Percentiles rank a stretch among this genome's conserved stretches.
Conservation (phyloP, 1,284 basidiomycete genomes). For the Kwoniella shivajii region DNA sequence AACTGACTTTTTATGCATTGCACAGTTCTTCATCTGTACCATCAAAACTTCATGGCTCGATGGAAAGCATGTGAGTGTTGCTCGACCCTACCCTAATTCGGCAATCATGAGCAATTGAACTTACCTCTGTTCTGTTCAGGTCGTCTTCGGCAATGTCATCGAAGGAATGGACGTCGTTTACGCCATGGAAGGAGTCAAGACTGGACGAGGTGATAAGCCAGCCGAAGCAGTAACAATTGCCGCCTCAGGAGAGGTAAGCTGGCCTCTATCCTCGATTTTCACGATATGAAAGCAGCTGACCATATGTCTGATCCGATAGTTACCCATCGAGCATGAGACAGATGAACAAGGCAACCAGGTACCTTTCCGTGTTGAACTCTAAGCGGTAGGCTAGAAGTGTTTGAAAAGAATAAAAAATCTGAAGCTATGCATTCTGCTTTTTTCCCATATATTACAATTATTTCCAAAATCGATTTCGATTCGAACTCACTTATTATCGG, state of each 20-base stretch:
- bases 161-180: constrained; percentile 85
- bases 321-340: constrained; percentile 63
- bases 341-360: constrained; percentile 79
- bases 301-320: constrained; percentile 55
- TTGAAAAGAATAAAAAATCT: constrained; percentile 14
- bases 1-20: background rate
- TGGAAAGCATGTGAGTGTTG: constrained; percentile 50
- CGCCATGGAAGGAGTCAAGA: constrained; percentile 71
- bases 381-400: constrained; percentile 42
- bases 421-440: constrained; percentile 34
- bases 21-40: constrained; percentile 70
- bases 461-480: background rate
- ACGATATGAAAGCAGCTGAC: background rate
- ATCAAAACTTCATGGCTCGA: constrained; percentile 68
- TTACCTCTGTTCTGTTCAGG: constrained; percentile 54
- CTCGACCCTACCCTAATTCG: background rate
- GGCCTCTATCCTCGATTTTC: background rate
- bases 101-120: background rate
- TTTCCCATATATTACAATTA: background rate
- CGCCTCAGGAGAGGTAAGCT: constrained; percentile 76
- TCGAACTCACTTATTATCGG: background rate
- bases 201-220: constrained; percentile 69
- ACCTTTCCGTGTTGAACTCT: constrained; percentile 89
- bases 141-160: constrained; percentile 87
- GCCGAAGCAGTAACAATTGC: constrained; percentile 70